phyloP scores from a whole-genome alignment of 257 asterid species.

The Fraxinus americana region DNA sequence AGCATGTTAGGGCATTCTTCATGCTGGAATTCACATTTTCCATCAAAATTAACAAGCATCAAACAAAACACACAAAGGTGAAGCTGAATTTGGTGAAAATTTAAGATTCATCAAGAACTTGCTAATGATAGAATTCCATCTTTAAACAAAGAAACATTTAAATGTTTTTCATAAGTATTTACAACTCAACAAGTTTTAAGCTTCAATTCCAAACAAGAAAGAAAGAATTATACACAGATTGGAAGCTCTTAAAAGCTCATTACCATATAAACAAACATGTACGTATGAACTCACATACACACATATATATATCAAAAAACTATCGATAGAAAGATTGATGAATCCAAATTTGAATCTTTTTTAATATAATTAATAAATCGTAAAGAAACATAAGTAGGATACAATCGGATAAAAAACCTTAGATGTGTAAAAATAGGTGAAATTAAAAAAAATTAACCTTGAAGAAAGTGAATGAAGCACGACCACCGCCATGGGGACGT shows the following conservation, averaged over 20 bases:
- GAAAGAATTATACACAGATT: background rate
- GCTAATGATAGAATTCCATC: background rate
- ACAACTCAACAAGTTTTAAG: background rate
- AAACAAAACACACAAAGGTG: background rate
- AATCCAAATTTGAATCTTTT: background rate
- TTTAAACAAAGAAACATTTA: background rate
- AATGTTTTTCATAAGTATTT: background rate
- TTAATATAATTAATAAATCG: background rate
- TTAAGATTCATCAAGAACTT: background rate
- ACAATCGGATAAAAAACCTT: background rate
- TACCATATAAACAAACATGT: background rate
- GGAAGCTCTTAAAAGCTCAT: background rate
- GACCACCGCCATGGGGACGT: slow-evolving; percentile 40
- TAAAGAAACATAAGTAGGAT: background rate
- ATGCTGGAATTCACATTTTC: no score
- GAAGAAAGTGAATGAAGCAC: slow-evolving; percentile 15
- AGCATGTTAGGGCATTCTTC: no score
- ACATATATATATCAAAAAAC: background rate
- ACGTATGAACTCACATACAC: background rate
- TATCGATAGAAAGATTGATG: background rate
- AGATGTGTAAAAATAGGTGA: background rate
- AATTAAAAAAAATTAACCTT: slow-evolving; percentile 28
- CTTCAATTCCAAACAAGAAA: background rate
- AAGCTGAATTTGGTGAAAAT: background rate
- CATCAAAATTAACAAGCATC: background rate